A percentile compares a stretch with the other conserved stretches of the same genome.
Conservation (phyloP, 352 stramenopile genomes). For the Pelagophyceae sp. region DNA sequence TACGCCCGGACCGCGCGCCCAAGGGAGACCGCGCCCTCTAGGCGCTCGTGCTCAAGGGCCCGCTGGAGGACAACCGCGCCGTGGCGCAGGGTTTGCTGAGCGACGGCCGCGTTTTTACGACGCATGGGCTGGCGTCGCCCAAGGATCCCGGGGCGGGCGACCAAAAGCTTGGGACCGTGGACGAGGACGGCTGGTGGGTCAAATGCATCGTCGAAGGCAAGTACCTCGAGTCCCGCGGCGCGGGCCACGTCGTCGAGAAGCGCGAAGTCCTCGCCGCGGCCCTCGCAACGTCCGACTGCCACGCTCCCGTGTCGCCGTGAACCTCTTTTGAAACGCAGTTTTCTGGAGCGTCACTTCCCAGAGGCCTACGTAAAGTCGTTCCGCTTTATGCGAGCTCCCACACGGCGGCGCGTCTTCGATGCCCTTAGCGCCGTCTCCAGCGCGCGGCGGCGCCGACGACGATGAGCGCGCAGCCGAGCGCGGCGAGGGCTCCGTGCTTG, state of each 20-base stretch:
- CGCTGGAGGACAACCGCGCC: conserved; percentile 29
- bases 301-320: no score
- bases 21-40: conserved; percentile 64
- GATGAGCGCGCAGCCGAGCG: no score
- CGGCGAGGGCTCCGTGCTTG: no score
- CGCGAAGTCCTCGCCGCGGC: no score
- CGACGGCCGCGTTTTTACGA: conserved; percentile 17
- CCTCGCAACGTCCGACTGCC: conserved; percentile 6
- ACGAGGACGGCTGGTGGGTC: conserved; percentile 37
- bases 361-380: no score
- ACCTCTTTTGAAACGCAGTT: no score
- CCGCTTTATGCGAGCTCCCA: no score
- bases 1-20: no score
- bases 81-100: conserved; percentile 30
- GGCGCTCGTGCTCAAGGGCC: conserved; percentile 58
- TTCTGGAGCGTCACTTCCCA: no score
- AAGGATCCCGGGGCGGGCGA: conserved; percentile 24
- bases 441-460: no score
- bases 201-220: conserved; percentile 25
- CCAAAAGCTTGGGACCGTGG: conserved; percentile 27
- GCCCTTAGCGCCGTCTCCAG: no score
- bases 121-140: background rate
- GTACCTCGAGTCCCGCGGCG: background rate
- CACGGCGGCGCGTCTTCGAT: no score
- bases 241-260: background rate